Base-by-base conservation (phyloP, 2,329 filamentous ascomycete genomes). In the Gremmenia infestans region DNA sequence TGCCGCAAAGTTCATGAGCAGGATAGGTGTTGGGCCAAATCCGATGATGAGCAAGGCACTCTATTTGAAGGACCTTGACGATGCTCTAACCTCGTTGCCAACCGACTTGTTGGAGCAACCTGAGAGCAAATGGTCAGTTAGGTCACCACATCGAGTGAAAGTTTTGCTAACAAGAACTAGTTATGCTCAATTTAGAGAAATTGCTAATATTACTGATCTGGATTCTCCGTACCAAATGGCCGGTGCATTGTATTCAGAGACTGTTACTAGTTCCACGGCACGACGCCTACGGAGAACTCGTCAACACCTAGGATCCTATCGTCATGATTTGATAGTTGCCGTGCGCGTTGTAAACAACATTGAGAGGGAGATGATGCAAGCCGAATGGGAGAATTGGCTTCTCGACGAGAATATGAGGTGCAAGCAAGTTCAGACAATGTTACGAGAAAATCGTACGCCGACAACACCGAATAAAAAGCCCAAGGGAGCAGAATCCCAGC, bases 321-420 rank as follows among this genome's bases (percentile, higher is more conserved):
- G 94, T 2, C 91, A 99, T 70, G 91, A 97, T 68, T 77, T 99
- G 19, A 75, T 97, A 2, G 92, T 99, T 5, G 91, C 92, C 5
- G 85, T 97, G 76, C 85, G 92, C 4, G 83, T 97, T 2, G 86
- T 97, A 58, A 97, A 97, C 72, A 87, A 81, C 55, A 85, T 97
- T 28, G 94, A 97, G 76, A 81, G 82, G 56, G 91, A 97, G 71
- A 86, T 96, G 70, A 73, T 97, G 53, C 82, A 85, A 66, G 87
- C 88, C 0, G 93, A 97, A 71, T 99, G 91, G 87, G 92, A 96
- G 74, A 89, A 89, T 61, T 99, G 93, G 92, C 79, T 97, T 32
- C 73, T 81, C 3, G 87, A 89, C 63, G 94, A 99, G 74, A 86
- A 85, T 61, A 72, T 78, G 36, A 82, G 89, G 49, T 99, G 94